Base-by-base conservation (phyloP, 768 basidiomycete genomes). In the Trametes maxima region DNA sequence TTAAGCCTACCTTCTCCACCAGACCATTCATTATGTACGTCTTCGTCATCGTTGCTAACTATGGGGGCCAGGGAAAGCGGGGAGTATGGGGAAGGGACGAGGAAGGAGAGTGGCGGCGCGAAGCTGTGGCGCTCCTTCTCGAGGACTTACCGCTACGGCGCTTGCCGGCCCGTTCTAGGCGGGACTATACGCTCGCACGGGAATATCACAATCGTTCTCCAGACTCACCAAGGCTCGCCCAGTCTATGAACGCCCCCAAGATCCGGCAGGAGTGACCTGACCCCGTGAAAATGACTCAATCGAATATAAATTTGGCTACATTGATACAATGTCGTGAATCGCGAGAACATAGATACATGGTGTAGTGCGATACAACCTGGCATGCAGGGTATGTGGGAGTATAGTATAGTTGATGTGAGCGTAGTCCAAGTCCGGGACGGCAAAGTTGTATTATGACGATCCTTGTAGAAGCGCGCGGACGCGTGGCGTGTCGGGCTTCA, bases 21-120 rank as follows among this genome's bases (percentile, higher is more conserved):
- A 93, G 82, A 76, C 82, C 87, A 70, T 86, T 92, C 89, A 93
- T 92, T 51, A 92, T 76, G 68, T 92, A 92, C 61, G 85, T 85
- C 72, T 92, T 92, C 65, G 91, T 92, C 90, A 93, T 93, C 68
- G 21, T 67, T 14, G 53, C 36, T 14, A 40, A 57, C 22, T 24
- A 40, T 45, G 53, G 65, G 50, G 52, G 35, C 51, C 19, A 33
- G 36, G 11, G 19, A 16, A 37, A n/a, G n/a, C n/a, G n/a, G 43
- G 37, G 22, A 54, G 43, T n/a, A 46, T 52, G 37, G 42, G 56
- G 35, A 53, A 43, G 48, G 16, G 57, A 46, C 49, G 7, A 24
- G 43, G 52, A 43, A 50, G 57, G 53, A 51, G 48, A 61, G 45
- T 59, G 57, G 59, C 47, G 57, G 57, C 40, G 48, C 40, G 54